Conservation (phyloP, 441 rosid genomes). For the Omphalea diandra region DNA sequence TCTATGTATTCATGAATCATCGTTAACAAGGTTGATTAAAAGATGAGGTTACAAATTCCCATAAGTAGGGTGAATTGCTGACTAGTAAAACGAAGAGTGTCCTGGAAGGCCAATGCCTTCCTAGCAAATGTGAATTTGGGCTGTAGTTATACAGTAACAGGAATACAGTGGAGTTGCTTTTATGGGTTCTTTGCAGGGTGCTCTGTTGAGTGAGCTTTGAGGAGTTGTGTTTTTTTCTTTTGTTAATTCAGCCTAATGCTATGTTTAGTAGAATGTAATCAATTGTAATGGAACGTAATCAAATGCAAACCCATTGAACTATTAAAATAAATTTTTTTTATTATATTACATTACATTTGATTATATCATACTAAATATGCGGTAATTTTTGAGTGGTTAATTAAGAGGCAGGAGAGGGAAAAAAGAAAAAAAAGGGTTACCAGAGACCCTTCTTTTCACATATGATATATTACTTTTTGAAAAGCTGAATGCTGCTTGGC, state of each 20-base stretch:
- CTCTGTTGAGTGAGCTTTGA: conserved; percentile 6
- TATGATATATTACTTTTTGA: neutral
- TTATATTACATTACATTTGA: too few species aligned
- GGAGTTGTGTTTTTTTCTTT: neutral
- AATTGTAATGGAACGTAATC: too few species aligned
- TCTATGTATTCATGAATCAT: too few species aligned
- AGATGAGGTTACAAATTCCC: too few species aligned
- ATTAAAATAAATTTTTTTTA: too few species aligned
- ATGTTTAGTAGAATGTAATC: too few species aligned
- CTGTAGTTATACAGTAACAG: conserved; percentile 11
- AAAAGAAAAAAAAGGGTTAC: neutral
- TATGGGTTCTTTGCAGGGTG: conserved; percentile 5
- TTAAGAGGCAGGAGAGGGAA: neutral
- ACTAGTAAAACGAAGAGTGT: neutral
- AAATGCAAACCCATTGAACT: too few species aligned
- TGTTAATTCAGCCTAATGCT: too few species aligned
- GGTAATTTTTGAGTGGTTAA: too few species aligned
- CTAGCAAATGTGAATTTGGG: neutral
- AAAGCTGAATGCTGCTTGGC: conserved; percentile 25
- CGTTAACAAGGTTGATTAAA: too few species aligned
- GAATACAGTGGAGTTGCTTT: conserved; percentile 12
- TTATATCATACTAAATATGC: too few species aligned
- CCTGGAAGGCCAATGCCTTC: neutral
- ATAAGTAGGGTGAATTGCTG: too few species aligned
- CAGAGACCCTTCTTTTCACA: conserved; percentile 18